Evolutionary conservation across 495 filamentous ascomycete species (phyloP).

Genomic region (Daldinia bambusicola): DNA sequence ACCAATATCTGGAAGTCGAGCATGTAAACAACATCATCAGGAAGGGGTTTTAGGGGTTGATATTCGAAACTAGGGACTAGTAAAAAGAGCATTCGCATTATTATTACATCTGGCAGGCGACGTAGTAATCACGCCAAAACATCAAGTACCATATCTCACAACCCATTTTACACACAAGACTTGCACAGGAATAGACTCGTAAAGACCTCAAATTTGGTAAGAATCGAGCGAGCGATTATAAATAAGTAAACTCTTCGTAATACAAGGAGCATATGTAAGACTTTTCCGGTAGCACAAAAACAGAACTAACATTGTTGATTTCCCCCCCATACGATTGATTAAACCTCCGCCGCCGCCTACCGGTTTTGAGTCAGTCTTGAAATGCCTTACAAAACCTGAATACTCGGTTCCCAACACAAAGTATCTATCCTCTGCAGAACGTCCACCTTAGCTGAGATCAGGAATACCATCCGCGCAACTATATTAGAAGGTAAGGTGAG

Average conservation of each 20-base stretch:
- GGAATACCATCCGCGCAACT: constrained; percentile 47
- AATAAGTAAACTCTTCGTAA: constrained; percentile 44
- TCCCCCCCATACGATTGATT: constrained; percentile 18
- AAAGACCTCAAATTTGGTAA: constrained; percentile 29
- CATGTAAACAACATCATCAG: neutral
- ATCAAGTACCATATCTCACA: constrained; percentile 1
- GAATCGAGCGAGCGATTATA: constrained; percentile 17
- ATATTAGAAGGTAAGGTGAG: constrained; percentile 46
- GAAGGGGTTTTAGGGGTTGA: neutral
- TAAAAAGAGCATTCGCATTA: neutral
- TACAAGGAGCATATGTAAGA: constrained; percentile 48
- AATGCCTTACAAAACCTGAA: constrained; percentile 45
- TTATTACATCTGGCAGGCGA: neutral
- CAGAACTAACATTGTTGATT: constrained; percentile 42
- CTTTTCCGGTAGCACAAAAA: constrained; percentile 42
- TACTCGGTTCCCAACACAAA: constrained; percentile 48
- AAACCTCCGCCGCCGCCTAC: constrained; percentile 13
- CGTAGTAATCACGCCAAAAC: neutral
- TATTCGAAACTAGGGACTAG: neutral
- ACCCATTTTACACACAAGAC: neutral
- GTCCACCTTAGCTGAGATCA: constrained; percentile 47
- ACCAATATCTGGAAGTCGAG: neutral
- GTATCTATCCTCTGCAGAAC: constrained; percentile 49
- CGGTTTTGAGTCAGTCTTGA: constrained; percentile 35
- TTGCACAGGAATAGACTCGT: neutral